phyloP scores from a whole-genome alignment of 306 rosid species.

The Begonia peltatifolia region DNA sequence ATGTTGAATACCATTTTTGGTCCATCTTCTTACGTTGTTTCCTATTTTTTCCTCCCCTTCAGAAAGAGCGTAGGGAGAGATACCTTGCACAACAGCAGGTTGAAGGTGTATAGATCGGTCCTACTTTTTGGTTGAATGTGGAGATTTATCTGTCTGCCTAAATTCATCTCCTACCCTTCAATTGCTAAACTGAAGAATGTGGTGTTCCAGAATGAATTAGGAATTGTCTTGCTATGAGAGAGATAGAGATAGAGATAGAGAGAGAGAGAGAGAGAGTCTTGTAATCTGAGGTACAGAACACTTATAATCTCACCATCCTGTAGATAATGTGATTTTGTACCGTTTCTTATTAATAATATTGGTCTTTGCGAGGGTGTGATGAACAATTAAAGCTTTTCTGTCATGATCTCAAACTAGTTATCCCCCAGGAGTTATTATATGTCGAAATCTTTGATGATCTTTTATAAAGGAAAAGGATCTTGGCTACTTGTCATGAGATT shows the following conservation, averaged over 20 bases:
- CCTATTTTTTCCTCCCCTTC: slow-evolving; percentile 11
- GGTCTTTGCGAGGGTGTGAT: slow-evolving; percentile 1
- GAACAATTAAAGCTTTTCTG: too few species aligned
- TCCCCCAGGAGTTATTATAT: too few species aligned
- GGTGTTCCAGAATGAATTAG: neutral
- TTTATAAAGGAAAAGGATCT: too few species aligned
- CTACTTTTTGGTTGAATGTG: slow-evolving; percentile 1
- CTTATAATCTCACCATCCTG: slow-evolving; percentile 13
- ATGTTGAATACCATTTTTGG: neutral
- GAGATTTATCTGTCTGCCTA: neutral
- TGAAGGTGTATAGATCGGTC: slow-evolving; percentile 26
- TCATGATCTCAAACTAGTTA: too few species aligned
- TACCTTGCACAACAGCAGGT: slow-evolving; percentile 89
- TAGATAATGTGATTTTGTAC: slow-evolving; percentile 31
- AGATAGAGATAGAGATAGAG: neutral
- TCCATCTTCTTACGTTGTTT: neutral
- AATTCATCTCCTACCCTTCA: too few species aligned
- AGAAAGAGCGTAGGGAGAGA: slow-evolving; percentile 98
- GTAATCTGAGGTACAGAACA: slow-evolving; percentile 8
- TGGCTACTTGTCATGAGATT: too few species aligned
- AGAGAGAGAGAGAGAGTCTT: neutral
- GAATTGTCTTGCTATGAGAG: neutral
- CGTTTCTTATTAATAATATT: neutral
- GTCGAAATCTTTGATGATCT: too few species aligned
- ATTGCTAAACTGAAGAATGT: neutral